A percentile compares a stretch with the other conserved stretches of the same genome.
These are phyloP conservation scores for Fagus sylvatica DNA, from an alignment of 306 rosid species.

Conservation along the genomic window DNA sequence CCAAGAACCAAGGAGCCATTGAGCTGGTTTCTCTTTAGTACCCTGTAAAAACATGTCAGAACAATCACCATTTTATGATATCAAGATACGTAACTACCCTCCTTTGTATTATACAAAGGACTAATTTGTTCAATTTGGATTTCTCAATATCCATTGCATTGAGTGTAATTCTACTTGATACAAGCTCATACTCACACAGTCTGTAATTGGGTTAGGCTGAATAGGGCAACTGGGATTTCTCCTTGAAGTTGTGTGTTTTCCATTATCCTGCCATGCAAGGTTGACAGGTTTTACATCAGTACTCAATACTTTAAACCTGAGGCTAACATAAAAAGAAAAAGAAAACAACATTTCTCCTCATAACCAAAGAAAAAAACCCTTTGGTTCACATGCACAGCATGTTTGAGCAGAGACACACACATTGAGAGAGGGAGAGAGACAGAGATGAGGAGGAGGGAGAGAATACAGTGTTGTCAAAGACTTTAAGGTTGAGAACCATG, in stretches of 20 bases:
- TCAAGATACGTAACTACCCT: neutral
- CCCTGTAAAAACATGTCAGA: conserved; percentile 15
- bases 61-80: neutral
- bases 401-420: too few species aligned
- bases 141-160: neutral
- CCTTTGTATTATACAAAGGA: too few species aligned
- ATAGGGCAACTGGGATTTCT: neutral
- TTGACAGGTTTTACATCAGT: too few species aligned
- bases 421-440: neutral
- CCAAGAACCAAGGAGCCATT: conserved; percentile 31
- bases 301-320: too few species aligned
- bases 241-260: too few species aligned
- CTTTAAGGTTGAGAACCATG: conserved; percentile 42
- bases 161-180: neutral
- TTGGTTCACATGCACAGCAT: too few species aligned
- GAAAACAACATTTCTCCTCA: too few species aligned
- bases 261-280: too few species aligned
- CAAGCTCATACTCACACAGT: conserved; percentile 33
- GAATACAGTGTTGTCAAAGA: conserved; percentile 61
- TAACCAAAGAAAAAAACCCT: too few species aligned
- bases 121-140: neutral
- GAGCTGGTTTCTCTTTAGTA: conserved; percentile 34
- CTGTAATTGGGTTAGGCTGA: conserved; percentile 27
- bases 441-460: neutral
- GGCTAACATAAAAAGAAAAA: too few species aligned